Evolutionary conservation across 129 eudicot species (phyloP).

Genomic region (Flaveria bidentis): DNA sequence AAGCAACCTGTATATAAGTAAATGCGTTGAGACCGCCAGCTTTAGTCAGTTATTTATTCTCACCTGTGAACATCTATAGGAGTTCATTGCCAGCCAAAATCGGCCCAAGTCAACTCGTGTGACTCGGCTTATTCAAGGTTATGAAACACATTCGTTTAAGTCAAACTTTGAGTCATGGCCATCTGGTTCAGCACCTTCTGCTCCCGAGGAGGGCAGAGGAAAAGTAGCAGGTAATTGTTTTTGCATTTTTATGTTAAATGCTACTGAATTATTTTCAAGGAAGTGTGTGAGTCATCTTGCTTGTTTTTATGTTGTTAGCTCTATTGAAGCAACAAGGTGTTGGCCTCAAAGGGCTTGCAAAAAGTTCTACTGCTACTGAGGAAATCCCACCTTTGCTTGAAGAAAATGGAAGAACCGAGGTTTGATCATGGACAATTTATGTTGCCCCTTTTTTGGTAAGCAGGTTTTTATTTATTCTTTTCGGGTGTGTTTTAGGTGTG

Average conservation of each 20-base stretch:
- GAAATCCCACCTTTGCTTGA: conserved; percentile 98
- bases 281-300: conserved; percentile 5
- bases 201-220: conserved; percentile 94
- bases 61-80: conserved; percentile 45
- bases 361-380: conserved; percentile 72
- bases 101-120: conserved; percentile 96
- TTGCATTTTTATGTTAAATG: not conserved
- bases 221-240: conserved; percentile 82
- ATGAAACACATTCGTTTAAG: conserved; percentile 89
- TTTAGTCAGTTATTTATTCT: conserved; percentile 5
- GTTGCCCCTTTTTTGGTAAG: not conserved
- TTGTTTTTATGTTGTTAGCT: conserved; percentile 50
- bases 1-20: conserved; percentile 16
- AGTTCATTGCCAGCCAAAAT: conserved; percentile 66
- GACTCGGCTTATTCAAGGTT: conserved; percentile 93
- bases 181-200: conserved; percentile 88
- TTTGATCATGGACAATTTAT: conserved; percentile 30
- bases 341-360: conserved; percentile 72
- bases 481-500: conserved; percentile 56
- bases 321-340: conserved; percentile 98
- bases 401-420: conserved; percentile 94
- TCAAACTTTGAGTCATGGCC: conserved; percentile 99
- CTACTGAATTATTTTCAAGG: not conserved
- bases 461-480: conserved; percentile 3
- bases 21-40: not conserved